Evolutionary conservation across 2,329 filamentous ascomycete genomes (phyloP), one percentile per base, ranked within the genome.

Genomic region (Balansia obtecta): DNA sequence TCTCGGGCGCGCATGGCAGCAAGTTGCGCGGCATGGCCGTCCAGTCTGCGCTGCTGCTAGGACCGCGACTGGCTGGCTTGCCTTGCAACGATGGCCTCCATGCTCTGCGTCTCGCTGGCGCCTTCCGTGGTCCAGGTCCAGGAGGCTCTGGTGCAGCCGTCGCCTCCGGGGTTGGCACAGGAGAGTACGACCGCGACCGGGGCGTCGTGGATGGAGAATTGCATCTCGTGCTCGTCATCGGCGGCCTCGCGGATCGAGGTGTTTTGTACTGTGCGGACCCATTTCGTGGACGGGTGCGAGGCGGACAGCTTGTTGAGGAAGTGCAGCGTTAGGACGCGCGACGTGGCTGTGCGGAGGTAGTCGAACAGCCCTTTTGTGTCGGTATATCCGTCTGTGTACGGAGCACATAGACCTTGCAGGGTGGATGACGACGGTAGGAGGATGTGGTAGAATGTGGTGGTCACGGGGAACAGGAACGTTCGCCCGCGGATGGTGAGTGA

Each of bases 371-470:
- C 71, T 10, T 57, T 53, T 15, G 73, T 61, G 53, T 68, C 67
- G 0, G 71, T 67, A 54, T 76, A 79, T 6, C 65, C 63, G 22
- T 72, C 68, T 11, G 62, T 59, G 47, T 68, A 68, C 0, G 74
- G 74, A 0, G 72, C 67, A 53, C 71, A 76, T 15, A 63, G 53
- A 4, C 54, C 49, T 2, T 66, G 61, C 1, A 78, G 60, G 32
- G 60, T 58, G 18, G 63, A 64, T 5, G 58, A 56, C 0, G 68
- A 59, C 2, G 68, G 66, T 2, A 72, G 60, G n/a, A 67, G 58
- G 50, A 74, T 59, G 45, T 68, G 61, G 60, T 71, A 76, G 53
- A 70, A 67, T 1, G 72, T 73, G n/a, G 68, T 63, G 2, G 68
- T 69, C 50, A 70, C 60, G 46, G 71, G 71, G 39, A 65, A 60